phyloP scores from a whole-genome alignment of 164 flowering plant genomes.

The Tinospora cordifolia region DNA sequence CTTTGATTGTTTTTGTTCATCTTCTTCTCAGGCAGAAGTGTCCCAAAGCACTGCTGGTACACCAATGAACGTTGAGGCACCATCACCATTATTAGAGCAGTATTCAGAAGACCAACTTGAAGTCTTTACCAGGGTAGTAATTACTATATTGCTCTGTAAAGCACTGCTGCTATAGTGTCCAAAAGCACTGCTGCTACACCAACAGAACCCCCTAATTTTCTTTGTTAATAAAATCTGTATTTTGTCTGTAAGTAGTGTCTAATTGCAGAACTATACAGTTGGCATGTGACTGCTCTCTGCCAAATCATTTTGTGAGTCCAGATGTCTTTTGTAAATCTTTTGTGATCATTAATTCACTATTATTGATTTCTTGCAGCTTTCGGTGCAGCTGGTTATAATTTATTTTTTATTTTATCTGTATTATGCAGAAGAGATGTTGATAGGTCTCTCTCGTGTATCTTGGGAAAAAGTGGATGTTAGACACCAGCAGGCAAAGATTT shows the following conservation, averaged over 20 bases:
- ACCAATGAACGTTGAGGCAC: no score
- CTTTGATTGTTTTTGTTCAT: no score
- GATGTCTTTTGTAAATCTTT: not conserved
- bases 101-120: no score
- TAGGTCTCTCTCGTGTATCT: slow-evolving; percentile 65
- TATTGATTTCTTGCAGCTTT: not conserved
- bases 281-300: not conserved
- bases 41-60: no score
- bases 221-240: no score
- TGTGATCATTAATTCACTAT: not conserved
- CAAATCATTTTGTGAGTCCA: not conserved
- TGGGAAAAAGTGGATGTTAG: slow-evolving; percentile 99
- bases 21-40: no score
- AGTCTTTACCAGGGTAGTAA: no score
- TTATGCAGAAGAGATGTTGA: slow-evolving; percentile 60
- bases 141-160: no score
- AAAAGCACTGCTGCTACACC: no score
- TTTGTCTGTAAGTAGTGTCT: not conserved
- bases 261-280: not conserved
- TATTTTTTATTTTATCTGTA: slow-evolving; percentile 12
- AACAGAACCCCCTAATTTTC: no score
- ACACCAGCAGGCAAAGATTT: slow-evolving; percentile 54
- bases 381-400: not conserved
- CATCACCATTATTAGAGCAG: no score
- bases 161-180: no score